phyloP scores from a whole-genome alignment of 2,329 filamentous ascomycete genomes.

The Didymellaceae sp. region DNA sequence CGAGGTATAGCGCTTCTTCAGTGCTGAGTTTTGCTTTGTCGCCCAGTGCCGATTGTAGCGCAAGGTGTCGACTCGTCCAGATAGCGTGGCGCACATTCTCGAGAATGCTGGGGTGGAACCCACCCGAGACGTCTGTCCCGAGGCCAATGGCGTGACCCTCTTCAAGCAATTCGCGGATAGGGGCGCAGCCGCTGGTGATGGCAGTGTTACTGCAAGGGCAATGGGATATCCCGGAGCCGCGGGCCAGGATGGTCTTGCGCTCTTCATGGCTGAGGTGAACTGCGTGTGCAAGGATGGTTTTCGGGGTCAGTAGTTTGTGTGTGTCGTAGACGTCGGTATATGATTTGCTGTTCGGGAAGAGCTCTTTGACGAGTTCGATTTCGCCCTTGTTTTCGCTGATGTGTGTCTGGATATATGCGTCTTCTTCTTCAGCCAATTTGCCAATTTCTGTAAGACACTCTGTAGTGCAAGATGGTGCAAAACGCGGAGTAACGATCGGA shows the following conservation, averaged over 20 bases:
- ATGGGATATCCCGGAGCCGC: slow-evolving; percentile 75
- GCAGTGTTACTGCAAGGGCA: slow-evolving; percentile 88
- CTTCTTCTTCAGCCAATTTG: slow-evolving; percentile 65
- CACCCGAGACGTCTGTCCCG: slow-evolving; percentile 90
- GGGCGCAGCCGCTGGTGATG: slow-evolving; percentile 78
- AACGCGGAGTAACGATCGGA: slow-evolving; percentile 78
- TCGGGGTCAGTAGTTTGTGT: slow-evolving; percentile 69
- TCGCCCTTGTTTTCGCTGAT: slow-evolving; percentile 83
- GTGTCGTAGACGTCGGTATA: slow-evolving; percentile 84
- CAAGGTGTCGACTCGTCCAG: slow-evolving; percentile 76
- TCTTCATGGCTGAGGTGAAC: slow-evolving; percentile 77
- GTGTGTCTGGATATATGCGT: slow-evolving; percentile 83
- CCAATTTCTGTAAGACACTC: slow-evolving; percentile 69
- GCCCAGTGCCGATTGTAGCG: slow-evolving; percentile 55
- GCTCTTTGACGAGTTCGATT: slow-evolving; percentile 69
- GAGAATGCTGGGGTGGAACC: slow-evolving; percentile 81
- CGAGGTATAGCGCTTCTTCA: slow-evolving; percentile 85
- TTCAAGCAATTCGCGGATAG: slow-evolving; percentile 75
- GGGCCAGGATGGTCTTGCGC: slow-evolving; percentile 65
- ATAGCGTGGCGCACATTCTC: slow-evolving; percentile 83
- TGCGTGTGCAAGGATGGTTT: slow-evolving; percentile 85
- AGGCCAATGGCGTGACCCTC: slow-evolving; percentile 80
- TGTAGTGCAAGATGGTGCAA: slow-evolving; percentile 62
- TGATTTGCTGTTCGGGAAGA: slow-evolving; percentile 69
- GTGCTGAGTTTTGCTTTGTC: slow-evolving; percentile 72